These are phyloP conservation scores for Chaetomium strumarium DNA, from an alignment of 2,329 filamentous ascomycete species.

Conservation along the genomic window DNA sequence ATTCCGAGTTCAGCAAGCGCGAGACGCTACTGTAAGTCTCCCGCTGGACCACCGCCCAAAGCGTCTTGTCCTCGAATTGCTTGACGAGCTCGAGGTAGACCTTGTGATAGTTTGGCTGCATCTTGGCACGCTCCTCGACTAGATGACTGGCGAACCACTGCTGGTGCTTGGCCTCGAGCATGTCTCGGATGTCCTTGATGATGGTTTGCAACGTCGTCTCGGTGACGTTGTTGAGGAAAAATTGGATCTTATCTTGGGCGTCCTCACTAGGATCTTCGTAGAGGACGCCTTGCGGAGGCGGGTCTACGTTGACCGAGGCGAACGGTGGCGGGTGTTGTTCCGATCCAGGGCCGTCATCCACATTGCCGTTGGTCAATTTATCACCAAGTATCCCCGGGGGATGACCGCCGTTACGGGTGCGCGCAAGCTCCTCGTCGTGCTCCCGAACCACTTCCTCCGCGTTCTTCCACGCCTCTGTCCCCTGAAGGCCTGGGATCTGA, in stretches of 20 bases:
- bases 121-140: slow-evolving; percentile 91
- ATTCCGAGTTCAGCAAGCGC: slow-evolving; percentile 83
- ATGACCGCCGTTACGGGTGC: slow-evolving; percentile 46
- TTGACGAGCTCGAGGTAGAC: slow-evolving; percentile 87
- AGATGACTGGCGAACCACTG: slow-evolving; percentile 96
- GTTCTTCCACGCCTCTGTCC: slow-evolving; percentile 77
- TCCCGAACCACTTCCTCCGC: slow-evolving; percentile 74
- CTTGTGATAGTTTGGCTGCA: slow-evolving; percentile 93
- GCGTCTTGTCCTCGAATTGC: slow-evolving; percentile 67
- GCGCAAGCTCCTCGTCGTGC: slow-evolving; percentile 54
- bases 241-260: slow-evolving; percentile 87
- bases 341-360: slow-evolving; percentile 53
- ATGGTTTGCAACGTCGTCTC: slow-evolving; percentile 82
- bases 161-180: slow-evolving; percentile 73
- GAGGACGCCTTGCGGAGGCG: slow-evolving; percentile 53
- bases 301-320: slow-evolving; percentile 69
- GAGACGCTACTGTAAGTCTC: slow-evolving; percentile 87
- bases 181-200: slow-evolving; percentile 71
- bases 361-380: slow-evolving; percentile 61
- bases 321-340: slow-evolving; percentile 68
- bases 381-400: slow-evolving; percentile 36
- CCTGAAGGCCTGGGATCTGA: slow-evolving; percentile 73
- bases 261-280: slow-evolving; percentile 82
- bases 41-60: slow-evolving; percentile 86
- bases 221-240: slow-evolving; percentile 94